Percentiles rank a stretch among this genome's conserved stretches.
phyloP scores from a whole-genome alignment of 2,329 filamentous ascomycete genomes.

The Fusarium staphyleae region DNA sequence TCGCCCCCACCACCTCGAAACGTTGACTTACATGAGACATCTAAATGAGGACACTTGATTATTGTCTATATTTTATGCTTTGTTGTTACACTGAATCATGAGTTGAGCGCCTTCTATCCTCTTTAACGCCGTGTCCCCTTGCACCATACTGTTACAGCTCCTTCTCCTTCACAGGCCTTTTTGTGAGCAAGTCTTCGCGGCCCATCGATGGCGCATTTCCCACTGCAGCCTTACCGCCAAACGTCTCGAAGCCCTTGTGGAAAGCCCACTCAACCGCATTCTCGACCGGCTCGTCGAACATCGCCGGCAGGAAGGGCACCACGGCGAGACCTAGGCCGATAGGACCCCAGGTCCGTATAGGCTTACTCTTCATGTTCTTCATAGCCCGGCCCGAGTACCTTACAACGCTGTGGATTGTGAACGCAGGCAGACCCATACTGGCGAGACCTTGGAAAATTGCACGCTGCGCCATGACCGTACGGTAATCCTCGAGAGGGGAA shows the following conservation, averaged over 20 bases:
- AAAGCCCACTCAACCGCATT: constrained; percentile 90
- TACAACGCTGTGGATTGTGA: constrained; percentile 93
- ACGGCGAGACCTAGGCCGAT: constrained; percentile 82
- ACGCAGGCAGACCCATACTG: constrained; percentile 91
- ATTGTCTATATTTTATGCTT: background rate
- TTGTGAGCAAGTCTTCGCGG: constrained; percentile 50
- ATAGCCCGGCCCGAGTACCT: constrained; percentile 86
- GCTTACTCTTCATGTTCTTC: constrained; percentile 79
- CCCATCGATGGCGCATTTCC: constrained; percentile 63
- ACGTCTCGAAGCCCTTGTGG: constrained; percentile 77
- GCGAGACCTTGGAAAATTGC: constrained; percentile 90
- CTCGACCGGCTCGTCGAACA: constrained; percentile 94
- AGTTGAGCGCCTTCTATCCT: constrained; percentile 35
- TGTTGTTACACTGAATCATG: constrained; percentile 17
- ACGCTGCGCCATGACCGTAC: constrained; percentile 89
- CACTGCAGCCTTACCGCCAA: constrained; percentile 69
- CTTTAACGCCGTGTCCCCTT: constrained; percentile 22
- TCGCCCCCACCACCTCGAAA: constrained; percentile 8
- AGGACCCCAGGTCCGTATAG: constrained; percentile 82
- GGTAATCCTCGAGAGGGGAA: constrained; percentile 84
- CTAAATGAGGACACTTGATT: background rate
- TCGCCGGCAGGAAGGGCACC: constrained; percentile 81
- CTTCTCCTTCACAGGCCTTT: constrained; percentile 54
- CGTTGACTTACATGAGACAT: background rate
- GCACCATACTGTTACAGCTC: constrained; percentile 46